A percentile compares a stretch with the other conserved stretches of the same genome.
Evolutionary conservation across 805 yeast genomes (phyloP).

Genomic region (Lipomyces starkeyi): DNA sequence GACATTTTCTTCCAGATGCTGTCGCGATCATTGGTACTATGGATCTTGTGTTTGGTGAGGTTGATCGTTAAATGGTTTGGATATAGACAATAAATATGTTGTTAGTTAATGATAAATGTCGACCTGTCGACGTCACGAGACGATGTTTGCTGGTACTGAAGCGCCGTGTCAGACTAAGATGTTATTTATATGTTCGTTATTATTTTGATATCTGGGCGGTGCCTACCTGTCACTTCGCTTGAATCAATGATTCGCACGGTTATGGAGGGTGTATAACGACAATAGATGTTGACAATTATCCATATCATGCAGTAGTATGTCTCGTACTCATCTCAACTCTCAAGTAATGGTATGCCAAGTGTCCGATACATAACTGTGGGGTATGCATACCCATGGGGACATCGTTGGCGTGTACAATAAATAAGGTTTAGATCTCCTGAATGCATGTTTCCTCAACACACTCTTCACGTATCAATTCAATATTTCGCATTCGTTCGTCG

Average conservation of each 20-base stretch:
- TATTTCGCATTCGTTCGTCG: too few species aligned
- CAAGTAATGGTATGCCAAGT: too few species aligned
- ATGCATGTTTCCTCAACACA: background rate
- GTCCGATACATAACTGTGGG: too few species aligned
- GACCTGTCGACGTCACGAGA: background rate
- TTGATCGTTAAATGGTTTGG: constrained; percentile 66
- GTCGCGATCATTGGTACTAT: constrained; percentile 93
- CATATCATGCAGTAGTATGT: too few species aligned
- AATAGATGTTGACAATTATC: too few species aligned
- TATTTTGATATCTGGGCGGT: background rate
- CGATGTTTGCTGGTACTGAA: background rate
- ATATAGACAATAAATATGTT: background rate
- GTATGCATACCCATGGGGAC: too few species aligned
- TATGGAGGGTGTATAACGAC: background rate
- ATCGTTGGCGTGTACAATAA: background rate
- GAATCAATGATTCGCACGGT: background rate
- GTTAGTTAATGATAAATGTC: background rate
- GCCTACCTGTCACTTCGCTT: background rate
- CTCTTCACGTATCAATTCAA: too few species aligned
- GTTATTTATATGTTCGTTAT: background rate
- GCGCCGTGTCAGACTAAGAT: background rate
- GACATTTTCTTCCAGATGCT: constrained; percentile 87
- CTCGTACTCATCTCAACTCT: too few species aligned
- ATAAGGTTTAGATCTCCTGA: background rate
- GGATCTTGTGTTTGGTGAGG: constrained; percentile 95